phyloP scores from a whole-genome alignment of 345 rosid species.

The Aquilaria sinensis region DNA sequence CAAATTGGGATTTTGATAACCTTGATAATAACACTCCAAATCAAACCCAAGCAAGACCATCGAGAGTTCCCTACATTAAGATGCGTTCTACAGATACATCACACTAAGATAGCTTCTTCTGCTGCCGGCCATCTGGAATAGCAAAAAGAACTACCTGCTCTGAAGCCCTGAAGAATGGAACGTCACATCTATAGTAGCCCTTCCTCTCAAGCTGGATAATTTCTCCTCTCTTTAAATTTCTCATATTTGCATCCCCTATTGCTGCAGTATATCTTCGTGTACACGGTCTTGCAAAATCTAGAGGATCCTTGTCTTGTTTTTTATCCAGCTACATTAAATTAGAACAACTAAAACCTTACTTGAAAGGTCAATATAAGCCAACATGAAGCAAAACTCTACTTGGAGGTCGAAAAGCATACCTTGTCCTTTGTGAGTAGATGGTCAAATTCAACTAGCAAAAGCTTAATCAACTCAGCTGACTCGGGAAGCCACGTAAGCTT shows the following conservation, averaged over 20 bases:
- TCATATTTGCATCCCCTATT: slow-evolving; percentile 89
- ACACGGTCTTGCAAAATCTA: slow-evolving; percentile 50
- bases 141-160: slow-evolving; percentile 69
- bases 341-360: background rate
- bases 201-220: slow-evolving; percentile 88
- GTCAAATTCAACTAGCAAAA: slow-evolving; percentile 53
- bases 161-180: slow-evolving; percentile 58
- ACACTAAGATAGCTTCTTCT: background rate
- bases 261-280: slow-evolving; percentile 68
- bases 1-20: no score
- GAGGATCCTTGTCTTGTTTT: slow-evolving; percentile 47
- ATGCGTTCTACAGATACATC: no score
- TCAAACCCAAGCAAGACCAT: no score
- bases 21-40: no score
- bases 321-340: slow-evolving; percentile 64
- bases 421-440: slow-evolving; percentile 66
- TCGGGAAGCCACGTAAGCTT: slow-evolving; percentile 91
- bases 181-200: slow-evolving; percentile 87
- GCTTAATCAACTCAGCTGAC: slow-evolving; percentile 46
- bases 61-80: no score
- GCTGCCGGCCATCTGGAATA: slow-evolving; percentile 79
- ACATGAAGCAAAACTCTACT: no score
- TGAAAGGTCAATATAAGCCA: background rate
- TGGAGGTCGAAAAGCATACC: slow-evolving; percentile 21
- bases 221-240: slow-evolving; percentile 62